phyloP scores from a whole-genome alignment of 1,284 basidiomycete genomes.

The Anthracocystis walkeri region DNA sequence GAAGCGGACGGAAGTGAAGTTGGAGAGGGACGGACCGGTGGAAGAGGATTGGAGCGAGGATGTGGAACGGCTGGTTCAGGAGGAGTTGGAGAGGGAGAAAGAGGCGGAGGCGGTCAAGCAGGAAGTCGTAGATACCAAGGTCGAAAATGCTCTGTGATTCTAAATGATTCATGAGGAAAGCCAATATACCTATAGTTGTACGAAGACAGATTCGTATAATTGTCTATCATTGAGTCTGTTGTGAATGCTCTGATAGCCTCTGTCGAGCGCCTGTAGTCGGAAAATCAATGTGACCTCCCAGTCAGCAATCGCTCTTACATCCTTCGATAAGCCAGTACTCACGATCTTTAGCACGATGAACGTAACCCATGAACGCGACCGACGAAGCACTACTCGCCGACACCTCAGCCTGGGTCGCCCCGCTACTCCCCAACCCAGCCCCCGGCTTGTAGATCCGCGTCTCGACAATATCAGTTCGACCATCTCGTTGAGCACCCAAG shows the following conservation, averaged over 20 bases:
- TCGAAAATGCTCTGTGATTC: constrained; percentile 1
- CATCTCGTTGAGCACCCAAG: constrained; percentile 27
- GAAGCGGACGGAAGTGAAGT: constrained; percentile 27
- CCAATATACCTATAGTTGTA: constrained; percentile 5
- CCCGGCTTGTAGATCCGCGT: constrained; percentile 49
- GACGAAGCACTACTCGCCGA: neutral
- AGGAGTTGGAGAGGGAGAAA: constrained; percentile 33
- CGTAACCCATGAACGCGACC: constrained; percentile 31
- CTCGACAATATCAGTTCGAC: constrained; percentile 37
- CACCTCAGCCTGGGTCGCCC: neutral
- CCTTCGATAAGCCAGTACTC: neutral
- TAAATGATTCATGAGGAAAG: neutral
- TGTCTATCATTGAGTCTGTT: neutral
- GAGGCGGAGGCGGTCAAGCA: neutral
- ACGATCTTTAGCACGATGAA: constrained; percentile 33
- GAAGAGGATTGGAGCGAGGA: constrained; percentile 48
- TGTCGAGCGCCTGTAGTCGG: constrained; percentile 15
- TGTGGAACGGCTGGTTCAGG: constrained; percentile 40
- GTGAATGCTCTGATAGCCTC: constrained; percentile 24
- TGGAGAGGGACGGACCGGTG: constrained; percentile 26
- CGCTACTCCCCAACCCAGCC: constrained; percentile 39
- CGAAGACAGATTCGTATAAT: neutral
- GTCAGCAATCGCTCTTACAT: neutral
- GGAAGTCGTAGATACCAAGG: constrained; percentile 2
- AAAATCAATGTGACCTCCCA: neutral